Base-by-base conservation (phyloP, 163 green algal species). In the Chlamydomonas reinhardtii region DNA sequence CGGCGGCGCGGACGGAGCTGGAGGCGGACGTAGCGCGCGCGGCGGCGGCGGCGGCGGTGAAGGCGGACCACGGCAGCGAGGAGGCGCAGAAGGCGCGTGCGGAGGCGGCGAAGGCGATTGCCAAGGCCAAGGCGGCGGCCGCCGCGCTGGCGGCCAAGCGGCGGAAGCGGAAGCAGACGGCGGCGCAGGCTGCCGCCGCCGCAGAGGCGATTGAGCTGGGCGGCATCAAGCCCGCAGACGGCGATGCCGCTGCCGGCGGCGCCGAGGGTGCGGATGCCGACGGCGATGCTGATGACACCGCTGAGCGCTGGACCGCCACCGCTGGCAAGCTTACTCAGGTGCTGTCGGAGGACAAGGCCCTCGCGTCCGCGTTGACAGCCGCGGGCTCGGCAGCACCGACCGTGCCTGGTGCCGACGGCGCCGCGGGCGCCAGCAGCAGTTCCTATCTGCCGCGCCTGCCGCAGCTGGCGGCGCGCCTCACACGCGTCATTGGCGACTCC, bases 401-500 rank as follows among this genome's bases (percentile, higher is more conserved):
- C 5, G 39, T 8, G 39, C 39, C 39, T 8, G 39, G 35, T 32
- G 66, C 14, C 64, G 61, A 22, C 22, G 73, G 25, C 43, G 74
- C 31, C 19, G 54, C 73, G 2, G 54, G 19, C 32, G 79, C 43
- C 52, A 65, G 31, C 12, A 56, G 32, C 0, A 32, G 80, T 12
- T 20, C 86, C 2, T 91, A 91, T 74, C 48, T 71, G 27, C 52
- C 75, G 4, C 90, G 93, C 43, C 74, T 96, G 79, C 93, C 91
- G 12, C 82, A 93, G 89, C 89, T 95, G 37, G 82, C 74, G 31
- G 5, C 31, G 5, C 91, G 88, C n/a, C 77, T 94, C 62, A 76
- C 82, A 0, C 82, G 76, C 0, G 76, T 94, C 16, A 74, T 94
- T 6, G 48, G 39, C 73, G 54, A 70, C 73, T 68, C 34, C 4